Conservation (phyloP, 2,329 filamentous ascomycete species). For the Capronia epimyces region DNA sequence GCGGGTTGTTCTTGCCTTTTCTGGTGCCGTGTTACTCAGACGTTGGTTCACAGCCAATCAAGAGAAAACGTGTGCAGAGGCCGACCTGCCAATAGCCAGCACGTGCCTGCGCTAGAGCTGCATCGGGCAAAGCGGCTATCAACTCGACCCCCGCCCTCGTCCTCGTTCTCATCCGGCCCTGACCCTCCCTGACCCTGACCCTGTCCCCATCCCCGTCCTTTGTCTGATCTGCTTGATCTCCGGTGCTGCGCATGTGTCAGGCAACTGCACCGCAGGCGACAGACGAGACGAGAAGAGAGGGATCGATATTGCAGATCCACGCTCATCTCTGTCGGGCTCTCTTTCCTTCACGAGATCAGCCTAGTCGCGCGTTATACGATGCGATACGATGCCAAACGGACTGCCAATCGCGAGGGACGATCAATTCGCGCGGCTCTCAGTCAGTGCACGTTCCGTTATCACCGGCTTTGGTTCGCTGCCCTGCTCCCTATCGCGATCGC, state of each 20-base stretch:
- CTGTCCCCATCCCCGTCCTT: no score
- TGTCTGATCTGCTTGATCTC: no score
- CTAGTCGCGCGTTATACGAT: background rate
- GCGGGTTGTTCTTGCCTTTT: background rate
- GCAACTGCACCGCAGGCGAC: constrained; percentile 2
- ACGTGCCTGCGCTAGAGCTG: background rate
- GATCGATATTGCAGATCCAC: background rate
- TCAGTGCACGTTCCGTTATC: constrained; percentile 11
- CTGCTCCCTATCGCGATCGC: background rate
- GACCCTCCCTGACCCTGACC: no score
- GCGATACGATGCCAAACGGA: background rate
- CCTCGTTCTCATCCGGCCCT: no score
- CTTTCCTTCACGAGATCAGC: background rate
- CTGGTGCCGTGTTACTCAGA: no score
- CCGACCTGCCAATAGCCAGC: constrained; percentile 3
- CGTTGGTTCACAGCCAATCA: constrained; percentile 22
- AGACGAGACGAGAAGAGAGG: background rate
- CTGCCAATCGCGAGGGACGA: background rate
- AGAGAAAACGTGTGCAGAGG: constrained; percentile 11
- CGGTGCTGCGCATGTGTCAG: background rate
- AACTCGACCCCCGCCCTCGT: no score
- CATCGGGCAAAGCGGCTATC: background rate
- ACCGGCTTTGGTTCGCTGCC: constrained; percentile 12
- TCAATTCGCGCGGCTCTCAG: background rate
- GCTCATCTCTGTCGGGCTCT: no score